These are phyloP conservation scores for Dactylis glomerata DNA, from an alignment of 176 grass and related monocot genomes.

Conservation along the genomic window DNA sequence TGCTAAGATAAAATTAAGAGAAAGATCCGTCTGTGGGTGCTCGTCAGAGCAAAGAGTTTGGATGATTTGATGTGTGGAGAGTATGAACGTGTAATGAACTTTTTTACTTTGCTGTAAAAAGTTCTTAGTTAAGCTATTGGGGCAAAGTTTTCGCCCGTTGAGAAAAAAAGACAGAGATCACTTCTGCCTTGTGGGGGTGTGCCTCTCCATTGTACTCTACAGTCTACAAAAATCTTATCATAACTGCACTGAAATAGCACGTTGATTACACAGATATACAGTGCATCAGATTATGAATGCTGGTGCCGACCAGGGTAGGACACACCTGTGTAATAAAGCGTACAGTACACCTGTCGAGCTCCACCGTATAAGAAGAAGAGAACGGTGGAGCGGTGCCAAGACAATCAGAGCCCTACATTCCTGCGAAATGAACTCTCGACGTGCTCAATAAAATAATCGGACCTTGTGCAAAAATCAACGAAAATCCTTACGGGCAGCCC, in stretches of 20 bases:
- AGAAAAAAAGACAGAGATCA: too few relatives aligned
- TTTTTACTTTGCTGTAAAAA: too few relatives aligned
- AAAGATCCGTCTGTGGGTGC: too few relatives aligned
- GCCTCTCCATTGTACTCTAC: neutral
- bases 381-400: neutral
- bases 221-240: neutral
- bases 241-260: neutral
- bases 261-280: neutral
- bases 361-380: neutral
- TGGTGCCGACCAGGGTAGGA: neutral
- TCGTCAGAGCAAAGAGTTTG: too few relatives aligned
- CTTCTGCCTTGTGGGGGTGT: too few relatives aligned
- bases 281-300: neutral
- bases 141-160: too few relatives aligned
- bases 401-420: neutral
- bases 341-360: neutral
- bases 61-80: too few relatives aligned
- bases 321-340: neutral
- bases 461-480: neutral
- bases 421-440: neutral
- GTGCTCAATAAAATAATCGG: neutral
- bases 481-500: neutral
- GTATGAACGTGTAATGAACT: too few relatives aligned
- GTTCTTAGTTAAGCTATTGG: too few relatives aligned
- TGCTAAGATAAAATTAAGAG: too few relatives aligned